Evolutionary conservation across 2,329 filamentous ascomycete genomes (phyloP).

Genomic region (Xylariales sp.): DNA sequence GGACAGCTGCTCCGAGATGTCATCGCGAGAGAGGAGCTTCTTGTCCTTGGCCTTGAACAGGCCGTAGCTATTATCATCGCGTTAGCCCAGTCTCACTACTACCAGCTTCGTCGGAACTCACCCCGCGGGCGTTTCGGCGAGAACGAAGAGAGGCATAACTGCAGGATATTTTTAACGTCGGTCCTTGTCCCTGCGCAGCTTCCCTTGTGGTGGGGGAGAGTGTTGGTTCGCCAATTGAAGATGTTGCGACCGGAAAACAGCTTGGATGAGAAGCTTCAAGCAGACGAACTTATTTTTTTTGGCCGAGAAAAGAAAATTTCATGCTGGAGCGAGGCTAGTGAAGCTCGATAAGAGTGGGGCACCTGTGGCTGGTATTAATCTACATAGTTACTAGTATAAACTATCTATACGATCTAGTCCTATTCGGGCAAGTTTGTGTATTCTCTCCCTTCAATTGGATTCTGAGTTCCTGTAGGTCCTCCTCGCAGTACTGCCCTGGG

Average conservation of each 20-base stretch:
- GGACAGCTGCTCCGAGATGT: slow-evolving; percentile 78
- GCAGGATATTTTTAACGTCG: slow-evolving; percentile 39
- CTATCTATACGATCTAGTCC: not conserved
- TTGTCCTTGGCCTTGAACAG: slow-evolving; percentile 99
- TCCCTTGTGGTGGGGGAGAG: slow-evolving; percentile 38
- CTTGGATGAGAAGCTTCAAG: slow-evolving; percentile 37
- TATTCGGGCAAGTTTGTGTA: not conserved
- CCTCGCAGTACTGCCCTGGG: not conserved
- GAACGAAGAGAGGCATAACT: slow-evolving; percentile 89
- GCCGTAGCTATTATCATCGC: slow-evolving; percentile 76
- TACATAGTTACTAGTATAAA: not conserved
- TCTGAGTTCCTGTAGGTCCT: not conserved
- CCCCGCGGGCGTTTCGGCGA: slow-evolving; percentile 90
- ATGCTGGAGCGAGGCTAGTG: slow-evolving; percentile 35
- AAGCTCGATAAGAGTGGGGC: slow-evolving; percentile 37
- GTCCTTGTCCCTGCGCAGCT: slow-evolving; percentile 45
- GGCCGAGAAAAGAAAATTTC: slow-evolving; percentile 41
- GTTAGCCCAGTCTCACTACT: slow-evolving; percentile 37
- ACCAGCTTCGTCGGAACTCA: slow-evolving; percentile 55
- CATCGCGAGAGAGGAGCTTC: slow-evolving; percentile 92
- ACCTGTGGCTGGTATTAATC: slow-evolving; percentile 31
- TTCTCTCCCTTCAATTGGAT: not conserved
- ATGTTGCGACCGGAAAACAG: slow-evolving; percentile 32
- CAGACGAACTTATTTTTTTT: slow-evolving; percentile 36
- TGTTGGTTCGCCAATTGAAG: slow-evolving; percentile 33